A percentile compares a stretch with the other conserved stretches of the same genome.
Evolutionary conservation across 352 stramenopile species (phyloP).

Genomic region (Phytophthora cryptogea): DNA sequence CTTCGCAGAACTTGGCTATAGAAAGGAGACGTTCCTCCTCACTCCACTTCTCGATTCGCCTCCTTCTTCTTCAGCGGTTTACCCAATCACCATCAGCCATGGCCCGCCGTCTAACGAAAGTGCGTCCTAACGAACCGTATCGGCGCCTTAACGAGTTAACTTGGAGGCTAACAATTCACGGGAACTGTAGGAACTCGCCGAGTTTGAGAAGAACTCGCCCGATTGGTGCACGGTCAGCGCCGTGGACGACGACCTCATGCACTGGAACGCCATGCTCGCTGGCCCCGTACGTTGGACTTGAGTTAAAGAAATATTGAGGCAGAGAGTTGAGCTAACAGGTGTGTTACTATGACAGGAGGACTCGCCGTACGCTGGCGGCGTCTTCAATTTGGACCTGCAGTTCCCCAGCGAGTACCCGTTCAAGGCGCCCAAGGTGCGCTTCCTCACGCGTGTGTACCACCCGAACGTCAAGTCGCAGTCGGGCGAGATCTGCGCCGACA

Average conservation of each 20-base stretch:
- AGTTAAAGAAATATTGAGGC: not conserved
- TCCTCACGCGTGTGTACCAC: slow-evolving; percentile 97
- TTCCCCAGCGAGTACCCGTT: slow-evolving; percentile 98
- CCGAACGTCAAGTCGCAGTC: slow-evolving; percentile 96
- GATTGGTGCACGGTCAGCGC: slow-evolving; percentile 89
- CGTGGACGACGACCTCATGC: slow-evolving; percentile 89
- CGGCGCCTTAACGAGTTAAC: too few species aligned
- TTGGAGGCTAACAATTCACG: too few species aligned
- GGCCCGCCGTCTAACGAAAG: slow-evolving; percentile 85
- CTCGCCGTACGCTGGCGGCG: slow-evolving; percentile 86
- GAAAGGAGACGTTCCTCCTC: not conserved
- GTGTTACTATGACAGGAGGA: slow-evolving; percentile 59
- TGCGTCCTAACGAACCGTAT: slow-evolving; percentile 16
- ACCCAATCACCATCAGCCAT: slow-evolving; percentile 29
- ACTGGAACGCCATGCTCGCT: slow-evolving; percentile 92
- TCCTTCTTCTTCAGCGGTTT: not conserved
- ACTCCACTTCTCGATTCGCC: slow-evolving; percentile 37
- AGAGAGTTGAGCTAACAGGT: not conserved
- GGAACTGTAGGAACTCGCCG: slow-evolving; percentile 68
- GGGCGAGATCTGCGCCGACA: slow-evolving; percentile 96
- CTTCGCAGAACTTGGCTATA: not conserved
- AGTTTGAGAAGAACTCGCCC: slow-evolving; percentile 90
- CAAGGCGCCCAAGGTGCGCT: slow-evolving; percentile 92
- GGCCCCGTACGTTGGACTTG: slow-evolving; percentile 73
- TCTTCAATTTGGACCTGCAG: slow-evolving; percentile 95